A percentile compares a stretch with the other conserved stretches of the same genome.
Conservation (phyloP, 441 rosid genomes). For the Isatis lusitanica region DNA sequence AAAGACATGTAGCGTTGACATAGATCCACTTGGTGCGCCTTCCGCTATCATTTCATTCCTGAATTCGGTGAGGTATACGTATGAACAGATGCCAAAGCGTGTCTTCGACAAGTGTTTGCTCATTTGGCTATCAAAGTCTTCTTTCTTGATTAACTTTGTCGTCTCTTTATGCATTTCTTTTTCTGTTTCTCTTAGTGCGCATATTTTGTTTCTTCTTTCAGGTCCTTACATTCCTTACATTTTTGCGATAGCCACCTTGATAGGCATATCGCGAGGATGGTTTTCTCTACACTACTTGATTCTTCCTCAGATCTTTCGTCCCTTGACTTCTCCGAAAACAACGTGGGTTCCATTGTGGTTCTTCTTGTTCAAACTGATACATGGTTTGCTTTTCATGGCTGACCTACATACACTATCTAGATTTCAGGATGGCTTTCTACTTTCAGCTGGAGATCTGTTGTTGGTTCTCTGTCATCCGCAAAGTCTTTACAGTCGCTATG, state of each 20-base stretch:
- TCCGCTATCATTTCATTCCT: conserved; percentile 56
- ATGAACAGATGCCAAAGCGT: conserved; percentile 25
- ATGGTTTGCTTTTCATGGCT: conserved; percentile 17
- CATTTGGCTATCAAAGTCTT: conserved; percentile 10
- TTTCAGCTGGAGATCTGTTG: conserved; percentile 48
- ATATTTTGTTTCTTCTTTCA: conserved; percentile 37
- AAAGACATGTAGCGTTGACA: conserved; percentile 55
- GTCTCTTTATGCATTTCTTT: neutral
- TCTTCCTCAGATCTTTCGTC: conserved; percentile 51
- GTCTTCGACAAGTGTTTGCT: conserved; percentile 24
- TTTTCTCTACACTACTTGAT: conserved; percentile 62
- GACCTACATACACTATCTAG: conserved; percentile 38
- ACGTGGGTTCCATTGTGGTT: conserved; percentile 47
- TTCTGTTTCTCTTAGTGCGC: neutral
- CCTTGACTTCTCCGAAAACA: conserved; percentile 86
- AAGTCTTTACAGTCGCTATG: conserved; percentile 62
- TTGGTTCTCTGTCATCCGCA: conserved; percentile 34
- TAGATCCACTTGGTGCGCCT: conserved; percentile 42
- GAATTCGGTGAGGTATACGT: conserved; percentile 59
- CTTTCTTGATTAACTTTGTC: neutral
- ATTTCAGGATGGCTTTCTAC: conserved; percentile 83
- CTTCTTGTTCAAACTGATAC: conserved; percentile 21
- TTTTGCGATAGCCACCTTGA: conserved; percentile 57
- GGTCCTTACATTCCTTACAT: conserved; percentile 66
- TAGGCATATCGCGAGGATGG: conserved; percentile 42